Evolutionary conservation across 2,329 filamentous ascomycete species (phyloP).

Genomic region (Stagonosporopsis rhizophila): DNA sequence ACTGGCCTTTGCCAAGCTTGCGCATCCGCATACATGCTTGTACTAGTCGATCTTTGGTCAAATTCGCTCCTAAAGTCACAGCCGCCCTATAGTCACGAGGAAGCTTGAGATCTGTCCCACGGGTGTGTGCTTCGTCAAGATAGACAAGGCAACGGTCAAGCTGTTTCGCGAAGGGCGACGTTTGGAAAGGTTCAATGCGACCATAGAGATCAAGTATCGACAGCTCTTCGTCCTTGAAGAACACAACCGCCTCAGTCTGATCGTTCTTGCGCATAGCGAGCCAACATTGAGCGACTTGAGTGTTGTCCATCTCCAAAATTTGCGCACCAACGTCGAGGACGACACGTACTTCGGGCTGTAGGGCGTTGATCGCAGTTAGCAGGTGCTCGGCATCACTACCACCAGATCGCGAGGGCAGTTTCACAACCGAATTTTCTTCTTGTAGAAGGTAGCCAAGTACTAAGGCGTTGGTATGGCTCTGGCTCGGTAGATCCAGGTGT

Average conservation of each 20-base stretch:
- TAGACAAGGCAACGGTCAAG: constrained; percentile 69
- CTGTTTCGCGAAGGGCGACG: constrained; percentile 65
- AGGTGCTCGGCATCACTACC: constrained; percentile 40
- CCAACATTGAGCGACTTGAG: not conserved
- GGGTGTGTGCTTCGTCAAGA: constrained; percentile 73
- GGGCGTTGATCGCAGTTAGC: constrained; percentile 53
- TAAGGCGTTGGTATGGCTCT: constrained; percentile 71
- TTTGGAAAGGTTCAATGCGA: constrained; percentile 58
- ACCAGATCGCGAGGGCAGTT: not conserved
- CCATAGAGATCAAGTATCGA: constrained; percentile 61
- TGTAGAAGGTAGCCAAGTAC: constrained; percentile 67
- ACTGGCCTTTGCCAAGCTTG: constrained; percentile 71
- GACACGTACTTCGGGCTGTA: not conserved
- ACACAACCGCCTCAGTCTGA: constrained; percentile 57
- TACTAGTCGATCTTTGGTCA: constrained; percentile 73
- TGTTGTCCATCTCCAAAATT: not conserved
- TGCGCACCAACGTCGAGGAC: constrained; percentile 1
- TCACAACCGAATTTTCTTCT: constrained; percentile 43
- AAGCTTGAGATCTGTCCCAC: constrained; percentile 72
- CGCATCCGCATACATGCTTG: constrained; percentile 63
- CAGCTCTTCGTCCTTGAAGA: constrained; percentile 62
- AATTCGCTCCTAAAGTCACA: constrained; percentile 68
- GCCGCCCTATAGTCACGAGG: constrained; percentile 67
- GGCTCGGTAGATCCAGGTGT: constrained; percentile 62
- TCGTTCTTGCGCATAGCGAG: not conserved